Evolutionary conservation across 805 yeast species (phyloP), one percentile per base, ranked within the genome.

Genomic region (Metschnikowia cerradonensis): DNA sequence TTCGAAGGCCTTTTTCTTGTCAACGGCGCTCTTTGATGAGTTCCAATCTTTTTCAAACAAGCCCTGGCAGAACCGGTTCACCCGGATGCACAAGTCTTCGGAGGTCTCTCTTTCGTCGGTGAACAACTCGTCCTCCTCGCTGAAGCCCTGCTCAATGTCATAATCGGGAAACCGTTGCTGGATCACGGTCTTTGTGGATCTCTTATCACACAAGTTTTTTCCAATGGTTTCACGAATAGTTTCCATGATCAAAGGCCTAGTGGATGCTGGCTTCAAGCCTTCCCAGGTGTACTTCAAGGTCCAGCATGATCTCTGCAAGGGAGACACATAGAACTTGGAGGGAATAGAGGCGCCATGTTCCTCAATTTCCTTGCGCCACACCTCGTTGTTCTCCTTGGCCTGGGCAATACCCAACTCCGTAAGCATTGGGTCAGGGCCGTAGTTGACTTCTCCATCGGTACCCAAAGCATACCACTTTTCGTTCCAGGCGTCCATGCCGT

Each of bases 341-440:
- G 89, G 89, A n/a, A 80, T 55, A 4, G 84, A 81, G 3, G 80
- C 80, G 2, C 82, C 78, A n/a, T 53, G 45, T n/a, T 66, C 61
- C 6, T 50, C 56, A 5, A 79, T 56, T 56, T 83, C 78, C 6
- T 60, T 52, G n/a, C 42, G 42, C 80, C 83, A 78, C 5, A 70
- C 71, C 19, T 58, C 60, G 52, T 73, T 65, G 60, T 80, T 73
- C 40, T 72, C 77, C 47, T 66, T 64, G 15, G 86, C 89, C 65
- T 84, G 89, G 8, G 67, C 60, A 14, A 72, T 70, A 1, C 89
- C 90, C 37, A 73, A 52, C 1, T 69, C 74, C 1, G 89, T 83
- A 52, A 84, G 68, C 55, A 65, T 70, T 7, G 90, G 82, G 63
- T 84, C 86, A 0, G 85, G 85, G 0, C 75, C 86, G 78, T 81